Base-by-base conservation (phyloP, 805 yeast species). In the Jamesozyma gamospora region DNA sequence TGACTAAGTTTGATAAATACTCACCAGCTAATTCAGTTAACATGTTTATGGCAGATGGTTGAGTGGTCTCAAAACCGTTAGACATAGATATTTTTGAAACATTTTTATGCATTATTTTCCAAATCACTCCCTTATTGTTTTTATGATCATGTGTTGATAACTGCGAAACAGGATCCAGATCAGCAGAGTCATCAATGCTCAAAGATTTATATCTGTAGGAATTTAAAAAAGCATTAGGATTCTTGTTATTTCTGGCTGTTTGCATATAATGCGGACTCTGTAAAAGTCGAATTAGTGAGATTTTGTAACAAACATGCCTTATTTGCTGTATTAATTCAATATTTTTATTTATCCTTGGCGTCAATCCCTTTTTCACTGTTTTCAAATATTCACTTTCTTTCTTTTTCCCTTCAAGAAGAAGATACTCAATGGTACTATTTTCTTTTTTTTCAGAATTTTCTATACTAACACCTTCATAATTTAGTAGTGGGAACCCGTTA, bases 61-160 rank as follows among this genome's bases (percentile, higher is more conserved):
- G 85, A 0, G 94, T 74, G 0, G 82, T 66, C 62, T 92, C 97
- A 64, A 84, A 92, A 0, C 98, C 98, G 32, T 81, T 78, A 31
- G 85, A 80, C 97, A 92, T 90, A 1, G 84, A 76, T 15, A 92
- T 64, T 45, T 86, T 85, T 15, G 88, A 74, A 0, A 84, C 75
- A 31, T 80, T 74, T 49, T 82, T 76, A 47, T 75, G 70, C 64
- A 92, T 62, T 0, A 83, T 75, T 1, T 76, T 67, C 50, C 71
- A 75, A 9, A 87, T 81, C 12, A 86, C 68, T 3, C 71, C 75
- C n/a, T 67, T 69, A 41, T 71, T 71, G 53, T 69, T 65, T 10
- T 67, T 58, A 31, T 47, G 48, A 45, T 86, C 92, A 46, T 81
- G 85, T 21, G 81, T 82, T 0, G 70, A 70, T 21, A 88, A 65